Base-by-base conservation (phyloP, 2,329 filamentous ascomycete species). In the Cordyceps fumosorosea region DNA sequence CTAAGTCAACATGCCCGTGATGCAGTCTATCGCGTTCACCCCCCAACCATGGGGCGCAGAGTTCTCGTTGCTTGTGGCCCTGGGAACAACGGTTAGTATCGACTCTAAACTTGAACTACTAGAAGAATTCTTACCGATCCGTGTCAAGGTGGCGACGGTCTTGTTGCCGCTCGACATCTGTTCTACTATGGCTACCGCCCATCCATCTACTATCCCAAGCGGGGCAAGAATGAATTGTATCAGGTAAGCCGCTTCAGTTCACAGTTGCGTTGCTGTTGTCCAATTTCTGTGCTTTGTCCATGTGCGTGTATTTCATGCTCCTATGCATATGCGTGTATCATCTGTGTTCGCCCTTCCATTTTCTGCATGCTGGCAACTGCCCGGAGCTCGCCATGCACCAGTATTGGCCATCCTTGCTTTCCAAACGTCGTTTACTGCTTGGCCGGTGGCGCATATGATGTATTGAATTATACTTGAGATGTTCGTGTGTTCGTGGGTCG, bases 21-120 rank as follows among this genome's bases (percentile, higher is more conserved):
- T 34, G 3, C 62, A 93, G 91, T 98, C 7, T 96, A 90, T 75
- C 86, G 85, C 62, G 83, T 97, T 3, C 93, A 97, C 66, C 93
- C 93, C 0, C 83, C 85, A 0, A 83, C 73, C 63, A 84, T 84
- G 66, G 91, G 93, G 8, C 85, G 82, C 55, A 84, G 88, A 34
- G 78, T 99, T 47, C 83, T 99, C 5, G 83, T 99, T 3, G 91
- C 92, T n/a, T 97, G 93, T 69, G 95, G 95, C 0, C 95, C 95
- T 1, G 86, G 86, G 45, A 89, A 89, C 67, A 89, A 89, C 65
- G 86, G 86, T 85, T 65, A 64, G 75, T 63, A 18, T n/a, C n/a
- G 4, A 26, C 1, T 20, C 24, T 11, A 1, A 1, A 22, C 3
- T 26, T 11, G 3, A 44, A 11, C 14, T 2, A 7, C 10, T 12